Base-by-base conservation (phyloP, 176 grass and related monocot genomes). In the Zoysia pacifica region DNA sequence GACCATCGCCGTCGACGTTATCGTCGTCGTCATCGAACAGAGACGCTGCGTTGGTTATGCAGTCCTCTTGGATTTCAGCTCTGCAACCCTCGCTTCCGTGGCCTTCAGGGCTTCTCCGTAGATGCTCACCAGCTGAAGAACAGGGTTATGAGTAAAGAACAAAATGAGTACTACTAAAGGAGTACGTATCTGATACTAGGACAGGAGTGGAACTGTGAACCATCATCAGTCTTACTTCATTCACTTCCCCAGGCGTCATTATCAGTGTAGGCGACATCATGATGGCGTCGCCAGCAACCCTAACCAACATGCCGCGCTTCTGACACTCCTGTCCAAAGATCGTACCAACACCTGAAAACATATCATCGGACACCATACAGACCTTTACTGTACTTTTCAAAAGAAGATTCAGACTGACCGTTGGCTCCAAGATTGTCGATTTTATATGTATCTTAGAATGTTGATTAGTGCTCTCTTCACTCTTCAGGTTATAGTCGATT, bases 211-310 rank as follows among this genome's bases (percentile, higher is more conserved):
- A 8, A 39, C 14, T 71, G 19, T 36, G 7, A 9, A 54, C 48
- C 61, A 47, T 14, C 86, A 39, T 14, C 86, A 39, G 44, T 79
- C 79, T 82, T 82, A 99, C 96, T 84, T 95, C 81, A 1, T 99
- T 90, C 11, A 95, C 80, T 91, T 99, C 96, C 13, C 55, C 66
- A 0, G 86, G 41, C 1, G 84, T 86, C 20, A 99, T 95, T 65
- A 89, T 75, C 70, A 94, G 83, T 62, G 96, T 74, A 3, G 96
- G 96, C 2, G 90, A 93, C 92, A 99, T 99, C 96, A 99, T 99
- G 72, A 95, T 99, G 5, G 37, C 90, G 40, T 99, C 96, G 11
- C 90, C 96, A 2, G 96, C 88, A 81, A 99, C 86, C 81, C 96
- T 83, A 61, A 95, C 86, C 73, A 99, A 73, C 88, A 95, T 89